These are phyloP conservation scores for Priceomyces haplophilus DNA, from an alignment of 805 yeast species.

Conservation along the genomic window DNA sequence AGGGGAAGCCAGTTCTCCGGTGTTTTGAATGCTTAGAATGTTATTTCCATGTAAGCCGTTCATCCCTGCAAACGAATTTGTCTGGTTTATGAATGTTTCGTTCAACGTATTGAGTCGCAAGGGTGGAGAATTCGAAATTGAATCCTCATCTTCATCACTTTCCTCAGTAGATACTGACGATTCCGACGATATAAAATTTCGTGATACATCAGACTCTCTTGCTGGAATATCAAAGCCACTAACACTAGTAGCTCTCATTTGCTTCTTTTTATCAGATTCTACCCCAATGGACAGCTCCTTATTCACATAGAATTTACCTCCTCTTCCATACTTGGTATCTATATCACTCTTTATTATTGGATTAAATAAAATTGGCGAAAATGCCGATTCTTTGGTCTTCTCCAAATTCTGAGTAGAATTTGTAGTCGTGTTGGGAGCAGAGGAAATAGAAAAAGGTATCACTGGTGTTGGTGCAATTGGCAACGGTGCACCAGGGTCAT, in stretches of 20 bases:
- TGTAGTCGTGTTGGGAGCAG: constrained; percentile 10
- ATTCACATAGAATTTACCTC: constrained; percentile 82
- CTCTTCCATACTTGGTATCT: constrained; percentile 82
- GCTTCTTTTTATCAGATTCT: constrained; percentile 18
- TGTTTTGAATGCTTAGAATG: constrained; percentile 5
- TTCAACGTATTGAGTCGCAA: constrained; percentile 24
- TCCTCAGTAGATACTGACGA: constrained; percentile 20
- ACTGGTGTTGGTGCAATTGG: constrained; percentile 55
- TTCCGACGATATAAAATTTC: constrained; percentile 8
- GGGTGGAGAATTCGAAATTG: constrained; percentile 20
- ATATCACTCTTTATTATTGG: constrained; percentile 73
- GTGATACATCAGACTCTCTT: constrained; percentile 11
- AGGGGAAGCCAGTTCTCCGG: constrained; percentile 19
- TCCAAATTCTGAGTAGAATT: constrained; percentile 1
- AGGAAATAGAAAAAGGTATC: constrained; percentile 21
- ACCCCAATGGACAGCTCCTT: constrained; percentile 24
- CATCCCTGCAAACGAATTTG: background rate
- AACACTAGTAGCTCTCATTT: constrained; percentile 35
- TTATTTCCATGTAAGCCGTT: background rate
- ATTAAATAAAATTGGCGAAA: constrained; percentile 79
- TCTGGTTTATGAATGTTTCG: constrained; percentile 12
- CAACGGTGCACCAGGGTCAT: constrained; percentile 82
- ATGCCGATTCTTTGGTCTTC: constrained; percentile 49
- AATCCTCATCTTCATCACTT: constrained; percentile 26
- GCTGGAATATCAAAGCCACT: constrained; percentile 20